phyloP scores from a whole-genome alignment of 2,329 filamentous ascomycete genomes.

The Beauveria caledonica region DNA sequence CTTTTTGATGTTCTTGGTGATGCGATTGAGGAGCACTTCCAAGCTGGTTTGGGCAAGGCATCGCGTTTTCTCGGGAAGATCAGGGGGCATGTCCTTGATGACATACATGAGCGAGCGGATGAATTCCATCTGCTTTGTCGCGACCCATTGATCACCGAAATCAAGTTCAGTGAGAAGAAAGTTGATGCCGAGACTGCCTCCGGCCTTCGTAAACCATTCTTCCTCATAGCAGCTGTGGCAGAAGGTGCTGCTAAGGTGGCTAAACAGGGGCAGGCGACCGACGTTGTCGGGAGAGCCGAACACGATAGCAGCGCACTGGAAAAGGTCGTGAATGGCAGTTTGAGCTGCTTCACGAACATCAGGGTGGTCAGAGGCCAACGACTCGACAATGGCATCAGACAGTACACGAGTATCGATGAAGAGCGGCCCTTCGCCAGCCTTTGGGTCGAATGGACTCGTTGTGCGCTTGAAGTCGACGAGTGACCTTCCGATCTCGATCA shows the following conservation, averaged over 20 bases:
- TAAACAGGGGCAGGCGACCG: slow-evolving; percentile 75
- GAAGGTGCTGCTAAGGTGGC: slow-evolving; percentile 71
- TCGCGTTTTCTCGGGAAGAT: slow-evolving; percentile 84
- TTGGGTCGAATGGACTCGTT: slow-evolving; percentile 72
- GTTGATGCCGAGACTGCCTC: slow-evolving; percentile 83
- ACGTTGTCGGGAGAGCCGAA: slow-evolving; percentile 68
- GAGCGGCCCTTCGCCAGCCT: slow-evolving; percentile 77
- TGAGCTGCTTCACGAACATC: slow-evolving; percentile 78
- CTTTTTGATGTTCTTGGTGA: slow-evolving; percentile 71
- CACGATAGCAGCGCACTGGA: slow-evolving; percentile 66
- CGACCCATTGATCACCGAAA: slow-evolving; percentile 76
- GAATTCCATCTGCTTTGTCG: slow-evolving; percentile 76
- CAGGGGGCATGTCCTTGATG: slow-evolving; percentile 94
- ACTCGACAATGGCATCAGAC: slow-evolving; percentile 84
- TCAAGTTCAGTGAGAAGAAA: slow-evolving; percentile 78
- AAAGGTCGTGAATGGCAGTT: slow-evolving; percentile 67
- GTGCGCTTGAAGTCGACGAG: slow-evolving; percentile 71
- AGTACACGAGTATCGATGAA: slow-evolving; percentile 81
- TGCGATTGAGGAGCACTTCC: slow-evolving; percentile 67
- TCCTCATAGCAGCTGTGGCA: slow-evolving; percentile 95
- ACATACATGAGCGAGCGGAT: slow-evolving; percentile 90
- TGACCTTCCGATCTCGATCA: slow-evolving; percentile 83
- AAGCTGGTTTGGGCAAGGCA: slow-evolving; percentile 76
- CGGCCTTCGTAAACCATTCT: slow-evolving; percentile 97
- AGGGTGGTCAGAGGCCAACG: slow-evolving; percentile 74